Base-by-base conservation (phyloP, 2,329 filamentous ascomycete genomes). In the Fusarium multiceps region DNA sequence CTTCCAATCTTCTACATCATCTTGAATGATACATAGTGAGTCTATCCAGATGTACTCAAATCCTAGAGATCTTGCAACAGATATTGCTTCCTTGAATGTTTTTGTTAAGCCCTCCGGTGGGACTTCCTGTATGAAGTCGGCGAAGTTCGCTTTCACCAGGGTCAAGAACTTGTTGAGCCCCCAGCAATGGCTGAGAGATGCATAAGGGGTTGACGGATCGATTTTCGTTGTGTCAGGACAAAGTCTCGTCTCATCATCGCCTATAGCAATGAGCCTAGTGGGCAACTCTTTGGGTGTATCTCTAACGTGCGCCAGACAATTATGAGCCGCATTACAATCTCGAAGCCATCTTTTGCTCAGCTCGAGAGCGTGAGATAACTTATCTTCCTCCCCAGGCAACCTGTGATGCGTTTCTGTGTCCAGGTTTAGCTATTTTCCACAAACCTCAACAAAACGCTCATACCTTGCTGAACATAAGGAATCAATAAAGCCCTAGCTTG, bases 171-270 rank as follows among this genome's bases (percentile, higher is more conserved):
- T 50, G 0, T 25, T 37, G 14, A 25, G 28, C 3, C 47, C 47
- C 47, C 47, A 50, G 7, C 47, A 50, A 10, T 50, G 47, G 9
- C 47, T 50, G 4, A 50, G 30, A 14, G 47, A n/a, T n/a, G 47
- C 30, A 18, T 50, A 50, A 4, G 10, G 4, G 2, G 47, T 50
- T 18, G 47, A 50, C 1, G 4, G 13, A 21, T 4, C 10, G 7
- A 50, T 37, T 2, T 0, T 18, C 6, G 47, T 25, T 21, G 20
- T 50, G 11, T 50, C 47, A 12, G 47, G 14, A 6, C 30, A 50
- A 6, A 50, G 47, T 25, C 47, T 30, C 4, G 30, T 7, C 12
- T 37, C 3, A 18, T n/a, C 30, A 2, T 11, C 11, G 10, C 12
- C 21, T 50, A 50, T 37, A 8, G 5, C 16, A 6, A 50, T 34